Percentiles rank a stretch among this genome's conserved stretches.
phyloP scores from a whole-genome alignment of 2,329 filamentous ascomycete species.

The Colletotrichum viniferum region DNA sequence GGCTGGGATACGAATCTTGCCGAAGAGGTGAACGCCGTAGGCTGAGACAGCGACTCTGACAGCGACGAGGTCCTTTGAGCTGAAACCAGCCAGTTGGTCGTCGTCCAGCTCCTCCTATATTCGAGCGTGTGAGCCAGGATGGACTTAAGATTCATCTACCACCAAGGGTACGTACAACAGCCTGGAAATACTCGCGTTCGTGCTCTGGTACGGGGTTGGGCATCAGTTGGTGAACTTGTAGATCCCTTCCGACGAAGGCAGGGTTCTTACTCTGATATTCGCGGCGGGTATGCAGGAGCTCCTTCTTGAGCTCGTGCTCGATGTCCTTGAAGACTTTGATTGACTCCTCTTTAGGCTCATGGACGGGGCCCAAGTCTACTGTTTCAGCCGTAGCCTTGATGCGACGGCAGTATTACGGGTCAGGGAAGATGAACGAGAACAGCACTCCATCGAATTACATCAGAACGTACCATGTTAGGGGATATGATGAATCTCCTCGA shows the following conservation, averaged over 20 bases:
- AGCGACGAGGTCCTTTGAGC: constrained; percentile 42
- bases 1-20: constrained; percentile 51
- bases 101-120: constrained; percentile 37
- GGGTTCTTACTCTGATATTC: constrained; percentile 43
- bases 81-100: constrained; percentile 39
- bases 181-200: constrained; percentile 59
- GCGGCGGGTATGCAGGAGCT: constrained; percentile 53
- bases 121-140: constrained; percentile 15
- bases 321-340: constrained; percentile 54
- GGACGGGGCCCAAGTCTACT: constrained; percentile 51
- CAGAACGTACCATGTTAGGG: background rate
- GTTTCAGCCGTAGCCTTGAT: constrained; percentile 57
- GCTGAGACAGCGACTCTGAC: constrained; percentile 51
- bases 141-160: background rate
- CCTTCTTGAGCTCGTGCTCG: constrained; percentile 54
- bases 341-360: constrained; percentile 55
- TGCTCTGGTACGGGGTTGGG: constrained; percentile 44
- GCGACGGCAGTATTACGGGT: background rate
- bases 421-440: background rate
- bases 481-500: background rate
- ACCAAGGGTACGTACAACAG: constrained; percentile 36
- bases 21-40: constrained; percentile 54
- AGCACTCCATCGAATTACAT: background rate
- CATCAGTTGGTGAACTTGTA: background rate
- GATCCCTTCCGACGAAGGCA: background rate